These are phyloP conservation scores for Fusarium duplospermum DNA, from an alignment of 2,329 filamentous ascomycete species.

Conservation along the genomic window DNA sequence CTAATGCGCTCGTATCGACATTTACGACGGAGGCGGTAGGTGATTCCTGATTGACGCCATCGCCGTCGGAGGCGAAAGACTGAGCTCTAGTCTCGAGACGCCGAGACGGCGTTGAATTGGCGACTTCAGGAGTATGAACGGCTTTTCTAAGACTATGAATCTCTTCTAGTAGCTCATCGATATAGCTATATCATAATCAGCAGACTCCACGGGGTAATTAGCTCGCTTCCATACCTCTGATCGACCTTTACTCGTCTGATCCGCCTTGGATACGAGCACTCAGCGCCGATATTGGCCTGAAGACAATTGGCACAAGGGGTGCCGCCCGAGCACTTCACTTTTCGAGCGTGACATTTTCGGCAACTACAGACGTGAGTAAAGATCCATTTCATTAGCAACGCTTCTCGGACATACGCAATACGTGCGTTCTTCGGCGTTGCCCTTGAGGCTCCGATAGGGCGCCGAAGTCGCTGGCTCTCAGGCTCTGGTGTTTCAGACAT, in stretches of 20 bases:
- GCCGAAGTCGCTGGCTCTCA: background rate
- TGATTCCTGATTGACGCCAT: background rate
- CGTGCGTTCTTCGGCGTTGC: conserved; percentile 4
- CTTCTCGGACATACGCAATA: background rate
- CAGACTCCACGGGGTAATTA: too few species aligned
- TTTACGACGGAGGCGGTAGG: background rate
- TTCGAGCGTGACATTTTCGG: conserved; percentile 44
- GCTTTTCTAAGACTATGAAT: conserved; percentile 36
- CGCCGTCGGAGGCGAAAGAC: background rate
- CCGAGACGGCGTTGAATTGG: background rate
- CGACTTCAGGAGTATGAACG: background rate
- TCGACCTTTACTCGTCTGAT: conserved; percentile 41
- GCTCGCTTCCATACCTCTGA: conserved; percentile 26
- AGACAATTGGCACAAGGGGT: conserved; percentile 43
- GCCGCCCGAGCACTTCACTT: conserved; percentile 45
- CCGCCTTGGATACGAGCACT: conserved; percentile 29
- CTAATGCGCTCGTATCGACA: background rate
- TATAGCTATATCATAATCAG: conserved; percentile 34
- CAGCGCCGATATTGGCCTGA: conserved; percentile 32
- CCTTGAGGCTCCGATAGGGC: background rate
- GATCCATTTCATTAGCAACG: background rate
- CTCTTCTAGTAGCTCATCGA: conserved; percentile 45
- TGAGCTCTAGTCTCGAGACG: background rate
- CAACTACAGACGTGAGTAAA: conserved; percentile 23
- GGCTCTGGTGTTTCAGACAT: conserved; percentile 1